Base-by-base conservation (phyloP, 306 rosid genomes). In the Acmispon strigosus region DNA sequence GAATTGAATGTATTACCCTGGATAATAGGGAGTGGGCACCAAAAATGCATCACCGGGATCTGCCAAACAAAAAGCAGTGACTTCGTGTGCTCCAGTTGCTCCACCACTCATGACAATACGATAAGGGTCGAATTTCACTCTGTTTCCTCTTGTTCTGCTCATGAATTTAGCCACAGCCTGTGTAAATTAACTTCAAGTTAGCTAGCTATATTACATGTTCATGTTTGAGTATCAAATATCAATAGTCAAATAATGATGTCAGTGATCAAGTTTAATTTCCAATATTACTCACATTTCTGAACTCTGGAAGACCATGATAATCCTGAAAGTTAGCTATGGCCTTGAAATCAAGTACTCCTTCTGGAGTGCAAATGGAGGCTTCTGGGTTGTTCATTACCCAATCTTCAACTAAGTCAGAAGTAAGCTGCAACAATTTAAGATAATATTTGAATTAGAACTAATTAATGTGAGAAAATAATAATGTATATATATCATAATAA, bases 91-190 rank as follows among this genome's bases (percentile, higher is more conserved):
- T 39, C 98, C 96, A 2, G 98, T 93, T 27, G 98, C 97, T 69
- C 97, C 97, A 39, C 98, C 94, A 19, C 96, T 90, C 97, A 93
- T 90, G 1, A 90, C 96, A 59, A 93, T 82, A 50, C 97, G 90
- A 44, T 90, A 90, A 0, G 98, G 88, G 43, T 88, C 88, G 24
- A 90, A 93, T 2, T 18, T 81, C 3, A 88, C 91, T 76, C 80
- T 80, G 70, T 90, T 77, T 65, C 96, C 94, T 83, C 98, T 93
- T 8, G 81, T 79, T 78, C 72, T 90, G 7, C 47, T 73, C 97
- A 93, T 90, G 70, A 93, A 93, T n/a, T 87, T 87, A 6, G 98
- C 96, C 70, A 93, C 89, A 63, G 88, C 97, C 98, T 93, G 89
- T 47, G 0, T 13, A 73, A 76, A 29, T 62, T 39, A 34, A 64